Conservation (phyloP, 2,329 filamentous ascomycete genomes). For the Alternaria atra region DNA sequence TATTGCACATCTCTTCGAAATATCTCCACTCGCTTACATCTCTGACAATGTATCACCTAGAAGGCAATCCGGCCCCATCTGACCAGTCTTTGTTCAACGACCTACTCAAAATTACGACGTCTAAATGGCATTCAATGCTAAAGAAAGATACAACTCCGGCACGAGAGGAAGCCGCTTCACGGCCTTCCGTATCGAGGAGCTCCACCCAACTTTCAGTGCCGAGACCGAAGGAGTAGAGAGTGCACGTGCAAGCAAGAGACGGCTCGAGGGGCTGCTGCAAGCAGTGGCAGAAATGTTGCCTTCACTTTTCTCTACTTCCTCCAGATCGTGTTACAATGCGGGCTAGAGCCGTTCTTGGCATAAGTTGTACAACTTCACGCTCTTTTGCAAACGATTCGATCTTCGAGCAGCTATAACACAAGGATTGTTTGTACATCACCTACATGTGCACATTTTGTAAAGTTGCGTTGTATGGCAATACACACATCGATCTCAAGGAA, state of each 20-base stretch:
- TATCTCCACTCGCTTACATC: neutral
- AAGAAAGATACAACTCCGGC: conserved; percentile 15
- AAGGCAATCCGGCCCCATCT: conserved; percentile 30
- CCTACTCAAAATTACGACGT: conserved; percentile 29
- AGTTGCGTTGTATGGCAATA: conserved; percentile 60
- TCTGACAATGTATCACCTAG: conserved; percentile 36
- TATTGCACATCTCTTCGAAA: neutral
- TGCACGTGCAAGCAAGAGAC: neutral
- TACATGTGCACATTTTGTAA: conserved; percentile 59
- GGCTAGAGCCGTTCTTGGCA: neutral
- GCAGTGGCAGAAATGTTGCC: neutral
- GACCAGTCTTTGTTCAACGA: conserved; percentile 33
- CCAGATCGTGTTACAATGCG: neutral
- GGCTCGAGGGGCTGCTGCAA: neutral
- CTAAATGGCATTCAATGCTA: conserved; percentile 32
- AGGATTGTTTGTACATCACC: neutral
- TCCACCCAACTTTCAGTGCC: conserved; percentile 50
- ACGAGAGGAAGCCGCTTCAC: conserved; percentile 20
- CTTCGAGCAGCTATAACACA: neutral
- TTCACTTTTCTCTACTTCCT: neutral
- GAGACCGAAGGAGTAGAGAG: conserved; percentile 42
- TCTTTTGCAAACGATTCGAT: neutral
- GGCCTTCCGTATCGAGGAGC: conserved; percentile 44
- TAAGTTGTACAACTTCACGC: neutral
- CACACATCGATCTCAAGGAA: conserved; percentile 60